These are phyloP conservation scores for Hymenoscyphus albidus DNA, from an alignment of 2,329 filamentous ascomycete genomes.

Conservation along the genomic window DNA sequence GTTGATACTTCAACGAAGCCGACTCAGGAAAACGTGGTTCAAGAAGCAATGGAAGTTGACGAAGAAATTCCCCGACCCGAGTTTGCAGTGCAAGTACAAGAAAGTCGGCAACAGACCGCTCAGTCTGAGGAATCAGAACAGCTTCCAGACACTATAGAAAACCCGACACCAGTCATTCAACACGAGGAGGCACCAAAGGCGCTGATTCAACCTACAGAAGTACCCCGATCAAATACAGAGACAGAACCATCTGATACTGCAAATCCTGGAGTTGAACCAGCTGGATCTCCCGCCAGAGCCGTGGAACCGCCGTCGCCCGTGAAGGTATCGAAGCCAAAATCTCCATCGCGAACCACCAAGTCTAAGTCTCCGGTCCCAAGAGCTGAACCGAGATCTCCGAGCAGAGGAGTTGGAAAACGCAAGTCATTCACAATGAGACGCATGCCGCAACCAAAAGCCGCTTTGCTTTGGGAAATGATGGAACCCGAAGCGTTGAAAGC, in stretches of 20 bases:
- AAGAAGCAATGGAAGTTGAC: not conserved
- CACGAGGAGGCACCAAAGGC: not conserved
- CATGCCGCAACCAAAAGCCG: not conserved
- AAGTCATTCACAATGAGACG: constrained; percentile 2
- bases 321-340: not conserved
- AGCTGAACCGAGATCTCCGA: not conserved
- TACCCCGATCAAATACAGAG: not conserved
- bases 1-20: not conserved
- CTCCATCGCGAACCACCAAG: not conserved
- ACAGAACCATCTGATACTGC: not conserved
- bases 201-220: not conserved
- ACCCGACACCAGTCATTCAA: not conserved
- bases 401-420: not conserved
- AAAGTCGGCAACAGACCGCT: not conserved
- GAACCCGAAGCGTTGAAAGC: constrained; percentile 10
- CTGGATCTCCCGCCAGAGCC: not conserved
- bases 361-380: not conserved
- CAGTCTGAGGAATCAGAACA: not conserved
- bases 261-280: not conserved
- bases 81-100: not conserved
- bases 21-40: too few species aligned
- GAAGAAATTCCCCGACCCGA: not conserved
- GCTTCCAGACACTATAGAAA: not conserved
- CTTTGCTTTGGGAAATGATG: not conserved
- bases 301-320: not conserved